Percentiles rank a stretch among this genome's conserved stretches.
Conservation (phyloP, 441 rosid genomes). For the Corymbia citriodora region DNA sequence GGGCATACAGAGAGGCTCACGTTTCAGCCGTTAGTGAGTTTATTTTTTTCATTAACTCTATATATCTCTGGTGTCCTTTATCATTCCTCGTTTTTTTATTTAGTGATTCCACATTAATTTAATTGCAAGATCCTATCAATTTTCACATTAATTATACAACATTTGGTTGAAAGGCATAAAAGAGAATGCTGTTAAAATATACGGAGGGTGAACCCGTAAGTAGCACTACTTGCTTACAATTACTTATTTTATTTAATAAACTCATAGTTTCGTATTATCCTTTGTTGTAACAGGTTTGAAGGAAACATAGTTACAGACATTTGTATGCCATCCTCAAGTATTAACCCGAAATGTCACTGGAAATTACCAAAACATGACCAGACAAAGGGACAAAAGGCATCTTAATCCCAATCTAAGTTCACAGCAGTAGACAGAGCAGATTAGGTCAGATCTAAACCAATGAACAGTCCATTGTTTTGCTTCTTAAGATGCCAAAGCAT, state of each 20-base stretch:
- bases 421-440: background rate
- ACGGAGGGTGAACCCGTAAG: background rate
- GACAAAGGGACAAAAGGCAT: background rate
- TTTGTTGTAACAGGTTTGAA: background rate
- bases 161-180: background rate
- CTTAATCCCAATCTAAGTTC: background rate
- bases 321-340: background rate
- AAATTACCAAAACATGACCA: background rate
- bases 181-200: background rate
- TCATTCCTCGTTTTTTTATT: no score
- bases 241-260: background rate
- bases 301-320: background rate
- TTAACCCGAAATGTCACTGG: background rate
- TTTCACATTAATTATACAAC: background rate
- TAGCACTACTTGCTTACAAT: background rate
- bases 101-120: fast-evolving
- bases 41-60: background rate
- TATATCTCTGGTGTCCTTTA: background rate
- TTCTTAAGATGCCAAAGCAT: background rate
- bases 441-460: background rate
- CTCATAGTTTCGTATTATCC: background rate
- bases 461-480: background rate
- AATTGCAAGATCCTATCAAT: fast-evolving
- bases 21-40: background rate
- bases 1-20: background rate